phyloP scores from a whole-genome alignment of 2,329 filamentous ascomycete species.

The Penicillium italicum region DNA sequence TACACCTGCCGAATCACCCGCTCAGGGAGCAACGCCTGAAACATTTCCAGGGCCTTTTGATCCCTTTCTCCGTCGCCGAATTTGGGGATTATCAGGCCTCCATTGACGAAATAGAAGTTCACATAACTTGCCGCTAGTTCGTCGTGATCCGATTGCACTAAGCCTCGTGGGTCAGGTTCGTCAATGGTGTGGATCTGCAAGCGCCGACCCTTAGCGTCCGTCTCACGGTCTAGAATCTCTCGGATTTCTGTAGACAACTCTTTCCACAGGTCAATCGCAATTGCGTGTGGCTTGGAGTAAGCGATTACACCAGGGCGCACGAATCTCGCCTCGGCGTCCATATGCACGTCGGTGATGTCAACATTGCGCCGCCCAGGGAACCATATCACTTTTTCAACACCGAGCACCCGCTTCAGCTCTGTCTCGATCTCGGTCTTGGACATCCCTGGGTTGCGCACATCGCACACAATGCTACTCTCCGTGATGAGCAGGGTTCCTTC shows the following conservation, averaged over 20 bases:
- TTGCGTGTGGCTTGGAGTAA: conserved; percentile 18
- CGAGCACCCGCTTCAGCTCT: conserved; percentile 23
- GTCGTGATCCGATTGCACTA: conserved; percentile 12
- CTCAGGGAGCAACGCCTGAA: conserved; percentile 22
- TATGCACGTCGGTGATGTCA: conserved; percentile 32
- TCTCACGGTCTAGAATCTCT: conserved; percentile 14
- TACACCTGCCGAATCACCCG: conserved; percentile 25
- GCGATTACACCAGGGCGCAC: conserved; percentile 25
- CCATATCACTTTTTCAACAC: conserved; percentile 30
- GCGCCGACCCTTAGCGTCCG: conserved; percentile 24
- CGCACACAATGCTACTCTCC: conserved; percentile 29
- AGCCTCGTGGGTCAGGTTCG: conserved; percentile 20
- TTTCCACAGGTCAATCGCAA: conserved; percentile 12
- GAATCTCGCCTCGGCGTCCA: conserved; percentile 29
- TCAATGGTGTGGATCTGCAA: conserved; percentile 23
- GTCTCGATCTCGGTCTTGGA: conserved; percentile 22
- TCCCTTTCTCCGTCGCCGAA: conserved; percentile 26
- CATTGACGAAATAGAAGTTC: conserved; percentile 32
- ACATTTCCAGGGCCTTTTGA: conserved; percentile 20
- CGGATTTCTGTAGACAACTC: conserved; percentile 21
- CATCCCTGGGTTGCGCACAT: conserved; percentile 26
- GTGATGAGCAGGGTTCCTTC: conserved; percentile 30
- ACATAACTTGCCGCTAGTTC: conserved; percentile 26
- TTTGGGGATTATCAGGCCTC: conserved; percentile 27
- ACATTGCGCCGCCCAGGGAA: conserved; percentile 23